Evolutionary conservation across 2,329 filamentous ascomycete species (phyloP), one percentile per base, ranked within the genome.

Genomic region (Phialemoniopsis sp.): DNA sequence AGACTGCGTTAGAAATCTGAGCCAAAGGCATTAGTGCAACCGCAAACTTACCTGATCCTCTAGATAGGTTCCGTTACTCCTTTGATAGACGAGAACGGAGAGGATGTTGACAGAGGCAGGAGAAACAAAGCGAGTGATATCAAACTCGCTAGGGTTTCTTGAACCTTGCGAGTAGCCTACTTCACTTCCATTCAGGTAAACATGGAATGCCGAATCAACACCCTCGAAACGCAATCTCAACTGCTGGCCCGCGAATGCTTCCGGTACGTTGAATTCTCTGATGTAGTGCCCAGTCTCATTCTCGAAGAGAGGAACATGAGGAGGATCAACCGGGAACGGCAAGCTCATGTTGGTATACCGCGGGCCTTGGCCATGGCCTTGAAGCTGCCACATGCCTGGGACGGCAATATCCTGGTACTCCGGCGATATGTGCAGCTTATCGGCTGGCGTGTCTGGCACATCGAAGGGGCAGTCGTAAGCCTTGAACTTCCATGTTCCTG

Each of bases 131-230:
- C 62, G 47, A 0, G 82, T 80, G 6, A 89, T 68, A 46, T 89
- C 85, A 46, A 88, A 89, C 46, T 89, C 85, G 19, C 77, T 77
- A 0, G 85, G 79, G 44, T 89, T 88, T 15, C 85, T 70, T 5
- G 80, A 79, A 2, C 85, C 85, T 53, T 89, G 84, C 2, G 78
- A 80, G 52, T 89, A 89, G 2, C 85, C 85, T 8, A 87, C 72
- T 34, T 81, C 65, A 10, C 66, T 60, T 0, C 82, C 81, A 50
- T 89, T 89, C 4, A 89, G 54, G 73, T 78, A 88, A 2, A 87
- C 66, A 47, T 84, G 79, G 46, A 85, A 89, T 0, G 84, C 78
- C 33, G 80, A 77, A 52, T 89, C 85, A 0, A 89, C 84, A 0
- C 85, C 85, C 48, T 89, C 85, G 42, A 89, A 89, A 4, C 84